Evolutionary conservation across 306 rosid genomes (phyloP), one percentile per base, ranked within the genome.

Genomic region (Rosa multiflora): DNA sequence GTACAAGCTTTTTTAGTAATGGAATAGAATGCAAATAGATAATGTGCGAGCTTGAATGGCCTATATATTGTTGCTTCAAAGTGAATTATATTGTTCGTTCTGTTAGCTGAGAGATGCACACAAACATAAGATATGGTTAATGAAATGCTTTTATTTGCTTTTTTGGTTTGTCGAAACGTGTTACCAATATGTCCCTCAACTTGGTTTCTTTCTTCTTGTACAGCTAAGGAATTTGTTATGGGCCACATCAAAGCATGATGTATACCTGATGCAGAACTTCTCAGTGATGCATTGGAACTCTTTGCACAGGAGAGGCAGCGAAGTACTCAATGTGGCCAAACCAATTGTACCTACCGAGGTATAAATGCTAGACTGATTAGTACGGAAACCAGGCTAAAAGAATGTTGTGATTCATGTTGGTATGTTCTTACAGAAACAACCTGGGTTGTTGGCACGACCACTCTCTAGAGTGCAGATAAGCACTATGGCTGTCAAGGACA

Each of bases 181-280:
- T n/a, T n/a, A n/a, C n/a, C n/a, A n/a, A n/a, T n/a, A n/a, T n/a
- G n/a, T n/a, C n/a, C n/a, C n/a, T n/a, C n/a, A n/a, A n/a, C n/a
- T n/a, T n/a, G n/a, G n/a, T n/a, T n/a, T n/a, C n/a, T n/a, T n/a
- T n/a, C n/a, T n/a, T n/a, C n/a, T n/a, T n/a, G n/a, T n/a, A n/a
- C n/a, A n/a, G n/a, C n/a, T n/a, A n/a, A n/a, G n/a, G n/a, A n/a
- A n/a, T n/a, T n/a, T 95, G 84, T 74, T 93, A 85, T 91, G 98
- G 93, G 91, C 99, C 58, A 95, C 99, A 62, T 91, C 98, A 69
- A 95, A 95, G 92, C 97, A 95, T 70, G 99, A 95, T 83, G 94
- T 90, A 37, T 95, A 93, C 88, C 91, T 95, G 55, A 87, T 90
- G 96, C 99, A 95, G 87, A 93, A 90, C 88, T 93, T 88, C 77